Percentiles rank a stretch among this genome's conserved stretches.
phyloP scores from a whole-genome alignment of 495 filamentous ascomycete species.

The Parmelia sp. region DNA sequence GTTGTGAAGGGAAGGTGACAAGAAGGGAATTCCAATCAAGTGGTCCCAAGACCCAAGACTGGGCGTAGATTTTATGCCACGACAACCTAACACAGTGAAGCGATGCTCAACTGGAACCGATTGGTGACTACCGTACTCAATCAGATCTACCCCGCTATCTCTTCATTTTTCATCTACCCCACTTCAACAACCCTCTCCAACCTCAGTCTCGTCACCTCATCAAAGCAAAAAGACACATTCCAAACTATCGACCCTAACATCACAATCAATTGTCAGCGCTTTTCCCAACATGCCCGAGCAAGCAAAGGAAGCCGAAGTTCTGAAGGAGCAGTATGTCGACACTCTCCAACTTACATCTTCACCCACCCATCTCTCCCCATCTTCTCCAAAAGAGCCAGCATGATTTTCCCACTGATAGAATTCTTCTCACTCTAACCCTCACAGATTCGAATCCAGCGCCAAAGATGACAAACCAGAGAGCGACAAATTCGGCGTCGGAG shows the following conservation, averaged over 20 bases:
- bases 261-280: not conserved
- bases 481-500: conserved; percentile 11
- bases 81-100: no score
- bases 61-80: no score
- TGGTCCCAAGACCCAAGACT: no score
- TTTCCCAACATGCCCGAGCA: not conserved
- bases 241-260: not conserved
- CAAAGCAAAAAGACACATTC: not conserved
- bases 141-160: not conserved
- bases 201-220: not conserved
- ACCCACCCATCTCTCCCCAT: not conserved
- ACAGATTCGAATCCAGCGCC: conserved; percentile 6
- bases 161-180: not conserved
- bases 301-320: not conserved
- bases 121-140: no score
- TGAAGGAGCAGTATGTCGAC: not conserved
- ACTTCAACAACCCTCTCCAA: not conserved
- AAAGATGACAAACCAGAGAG: conserved; percentile 11
- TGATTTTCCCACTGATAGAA: not conserved
- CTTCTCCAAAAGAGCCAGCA: not conserved
- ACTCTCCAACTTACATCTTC: not conserved
- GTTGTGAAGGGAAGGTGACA: no score
- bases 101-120: no score
- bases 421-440: not conserved
- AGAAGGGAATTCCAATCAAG: no score